phyloP scores from a whole-genome alignment of 1,284 basidiomycete species.

The Rhodotorula sp. region DNA sequence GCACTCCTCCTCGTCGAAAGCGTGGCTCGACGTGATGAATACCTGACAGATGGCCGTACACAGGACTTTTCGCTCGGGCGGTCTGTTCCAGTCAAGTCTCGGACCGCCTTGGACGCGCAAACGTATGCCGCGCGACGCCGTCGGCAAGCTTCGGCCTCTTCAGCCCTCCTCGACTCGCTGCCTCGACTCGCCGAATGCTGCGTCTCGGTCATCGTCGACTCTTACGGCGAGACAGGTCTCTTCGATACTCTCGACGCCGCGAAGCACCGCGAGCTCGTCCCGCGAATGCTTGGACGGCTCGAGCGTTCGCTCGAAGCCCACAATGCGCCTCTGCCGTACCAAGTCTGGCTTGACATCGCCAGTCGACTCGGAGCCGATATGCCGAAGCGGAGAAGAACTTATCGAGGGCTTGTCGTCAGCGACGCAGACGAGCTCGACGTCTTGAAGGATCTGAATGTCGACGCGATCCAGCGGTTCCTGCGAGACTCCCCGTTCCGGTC shows the following conservation, averaged over 20 bases:
- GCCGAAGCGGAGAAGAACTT: constrained; percentile 14
- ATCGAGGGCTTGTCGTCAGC: constrained; percentile 19
- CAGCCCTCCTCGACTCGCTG: background rate
- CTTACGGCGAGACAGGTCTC: constrained; percentile 9
- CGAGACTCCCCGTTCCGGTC: background rate
- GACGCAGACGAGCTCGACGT: constrained; percentile 12
- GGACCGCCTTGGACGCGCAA: constrained; percentile 9
- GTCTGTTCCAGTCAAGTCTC: background rate
- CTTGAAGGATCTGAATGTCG: constrained; percentile 16
- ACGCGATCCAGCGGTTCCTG: background rate
- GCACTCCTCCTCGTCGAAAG: background rate
- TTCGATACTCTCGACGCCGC: constrained; percentile 14
- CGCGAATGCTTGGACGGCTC: constrained; percentile 1
- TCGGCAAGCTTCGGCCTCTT: background rate
- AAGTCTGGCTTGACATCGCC: constrained; percentile 25
- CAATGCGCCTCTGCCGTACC: constrained; percentile 15
- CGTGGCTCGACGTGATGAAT: constrained; percentile 7
- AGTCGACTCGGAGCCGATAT: background rate
- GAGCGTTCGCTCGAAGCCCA: background rate
- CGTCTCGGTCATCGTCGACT: constrained; percentile 12
- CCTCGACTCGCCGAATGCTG: constrained; percentile 13
- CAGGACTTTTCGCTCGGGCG: constrained; percentile 28
- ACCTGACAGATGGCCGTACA: no score
- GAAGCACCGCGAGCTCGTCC: background rate
- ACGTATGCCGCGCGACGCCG: constrained; percentile 1